A percentile compares a stretch with the other conserved stretches of the same genome.
phyloP scores from a whole-genome alignment of 495 filamentous ascomycete genomes.

The Penicillium lividum region DNA sequence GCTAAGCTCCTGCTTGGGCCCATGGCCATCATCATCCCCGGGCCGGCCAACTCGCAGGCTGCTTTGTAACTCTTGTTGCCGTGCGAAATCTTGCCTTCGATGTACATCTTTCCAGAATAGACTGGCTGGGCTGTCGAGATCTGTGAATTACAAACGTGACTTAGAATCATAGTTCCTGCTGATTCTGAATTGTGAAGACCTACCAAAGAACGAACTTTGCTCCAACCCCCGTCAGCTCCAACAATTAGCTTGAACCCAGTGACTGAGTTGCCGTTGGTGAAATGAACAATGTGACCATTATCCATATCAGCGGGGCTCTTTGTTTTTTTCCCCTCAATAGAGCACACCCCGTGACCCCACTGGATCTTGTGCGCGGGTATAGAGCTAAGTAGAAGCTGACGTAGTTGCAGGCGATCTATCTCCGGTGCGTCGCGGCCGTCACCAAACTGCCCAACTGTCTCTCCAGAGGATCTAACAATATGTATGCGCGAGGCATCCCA shows the following conservation, averaged over 20 bases:
- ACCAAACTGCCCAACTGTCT: constrained; percentile 8
- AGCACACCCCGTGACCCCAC: constrained; percentile 34
- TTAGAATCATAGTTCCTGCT: neutral
- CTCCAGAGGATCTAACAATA: constrained; percentile 12
- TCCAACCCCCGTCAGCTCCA: constrained; percentile 63
- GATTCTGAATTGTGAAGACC: neutral
- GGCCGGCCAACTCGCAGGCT: constrained; percentile 10
- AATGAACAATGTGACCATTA: constrained; percentile 9
- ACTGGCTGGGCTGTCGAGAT: constrained; percentile 12
- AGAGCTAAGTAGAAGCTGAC: constrained; percentile 45
- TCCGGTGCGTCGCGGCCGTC: constrained; percentile 25
- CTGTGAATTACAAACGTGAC: neutral
- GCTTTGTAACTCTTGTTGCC: constrained; percentile 9
- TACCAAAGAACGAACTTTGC: constrained; percentile 44
- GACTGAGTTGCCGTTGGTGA: constrained; percentile 14
- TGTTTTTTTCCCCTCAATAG: constrained; percentile 4
- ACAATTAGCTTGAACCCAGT: constrained; percentile 38
- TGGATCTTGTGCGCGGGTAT: constrained; percentile 37
- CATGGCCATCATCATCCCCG: constrained; percentile 14
- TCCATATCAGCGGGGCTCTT: neutral
- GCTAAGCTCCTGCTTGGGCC: constrained; percentile 7
- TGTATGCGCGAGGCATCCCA: constrained; percentile 41
- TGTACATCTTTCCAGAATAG: constrained; percentile 24
- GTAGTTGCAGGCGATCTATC: constrained; percentile 43
- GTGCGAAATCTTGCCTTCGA: constrained; percentile 13